phyloP scores from a whole-genome alignment of 805 yeast species.

The Blastobotrys muscicola region DNA sequence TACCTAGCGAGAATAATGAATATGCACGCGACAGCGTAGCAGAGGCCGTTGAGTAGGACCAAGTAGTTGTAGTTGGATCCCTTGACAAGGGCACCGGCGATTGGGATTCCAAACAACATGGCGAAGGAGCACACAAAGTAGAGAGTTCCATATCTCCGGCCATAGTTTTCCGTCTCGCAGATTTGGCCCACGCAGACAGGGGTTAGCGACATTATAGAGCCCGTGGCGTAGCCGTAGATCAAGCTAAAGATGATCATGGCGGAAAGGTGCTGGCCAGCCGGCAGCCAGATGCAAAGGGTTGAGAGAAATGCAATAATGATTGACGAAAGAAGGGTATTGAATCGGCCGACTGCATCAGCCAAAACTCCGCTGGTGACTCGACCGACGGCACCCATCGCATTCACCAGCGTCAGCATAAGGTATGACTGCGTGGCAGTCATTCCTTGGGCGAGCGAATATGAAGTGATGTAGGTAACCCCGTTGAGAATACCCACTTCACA shows the following conservation, averaged over 20 bases:
- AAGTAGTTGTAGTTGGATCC: slow-evolving; percentile 9
- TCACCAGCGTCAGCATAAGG: slow-evolving; percentile 38
- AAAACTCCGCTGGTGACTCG: slow-evolving; percentile 37
- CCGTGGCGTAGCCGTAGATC: slow-evolving; percentile 46
- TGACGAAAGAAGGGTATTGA: slow-evolving; percentile 39
- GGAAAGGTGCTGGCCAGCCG: slow-evolving; percentile 30
- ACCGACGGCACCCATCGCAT: slow-evolving; percentile 34
- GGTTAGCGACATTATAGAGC: slow-evolving; percentile 46
- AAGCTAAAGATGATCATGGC: slow-evolving; percentile 38
- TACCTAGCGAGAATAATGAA: slow-evolving; percentile 3
- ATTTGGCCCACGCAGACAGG: slow-evolving; percentile 55
- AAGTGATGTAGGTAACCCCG: slow-evolving; percentile 41
- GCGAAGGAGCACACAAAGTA: slow-evolving; percentile 49
- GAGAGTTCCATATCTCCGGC: slow-evolving; percentile 46
- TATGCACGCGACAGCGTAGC: slow-evolving; percentile 2
- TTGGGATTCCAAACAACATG: slow-evolving; percentile 39
- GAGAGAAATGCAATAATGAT: slow-evolving; percentile 25
- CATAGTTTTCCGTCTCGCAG: slow-evolving; percentile 45
- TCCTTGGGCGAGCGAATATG: slow-evolving; percentile 44
- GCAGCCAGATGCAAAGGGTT: slow-evolving; percentile 35
- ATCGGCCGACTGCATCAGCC: slow-evolving; percentile 42
- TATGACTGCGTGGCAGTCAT: slow-evolving; percentile 34
- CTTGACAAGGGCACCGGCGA: slow-evolving; percentile 38
- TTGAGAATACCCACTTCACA: slow-evolving; percentile 41
- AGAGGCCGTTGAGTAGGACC: slow-evolving; percentile 6